Evolutionary conservation across 163 green algal genomes (phyloP).

Genomic region (Chloroidium sp.): DNA sequence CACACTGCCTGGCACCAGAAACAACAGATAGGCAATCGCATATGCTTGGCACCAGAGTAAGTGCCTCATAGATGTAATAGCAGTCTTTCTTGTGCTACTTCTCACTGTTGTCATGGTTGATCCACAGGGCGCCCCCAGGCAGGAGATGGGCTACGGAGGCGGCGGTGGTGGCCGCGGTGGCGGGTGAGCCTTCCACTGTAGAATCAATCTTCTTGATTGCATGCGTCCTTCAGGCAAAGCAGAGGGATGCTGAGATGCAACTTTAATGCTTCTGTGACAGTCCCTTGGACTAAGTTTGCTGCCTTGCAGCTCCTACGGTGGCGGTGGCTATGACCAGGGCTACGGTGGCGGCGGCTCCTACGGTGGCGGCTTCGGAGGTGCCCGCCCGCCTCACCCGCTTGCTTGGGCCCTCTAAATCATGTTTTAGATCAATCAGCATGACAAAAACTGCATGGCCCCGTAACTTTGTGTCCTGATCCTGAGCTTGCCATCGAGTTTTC

Average conservation of each 20-base stretch:
- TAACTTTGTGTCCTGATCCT: too few species aligned
- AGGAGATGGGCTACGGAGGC: neutral
- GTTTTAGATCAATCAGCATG: too few species aligned
- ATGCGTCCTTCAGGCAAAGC: neutral
- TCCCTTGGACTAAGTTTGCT: neutral
- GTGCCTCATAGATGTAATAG: too few species aligned
- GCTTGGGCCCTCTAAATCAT: too few species aligned
- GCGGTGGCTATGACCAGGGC: neutral
- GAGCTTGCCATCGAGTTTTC: too few species aligned
- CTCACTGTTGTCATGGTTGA: neutral
- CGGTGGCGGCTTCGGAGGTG: neutral
- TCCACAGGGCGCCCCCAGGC: conserved; percentile 2
- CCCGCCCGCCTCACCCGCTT: too few species aligned
- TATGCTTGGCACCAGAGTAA: too few species aligned
- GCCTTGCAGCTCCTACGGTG: conserved; percentile 1
- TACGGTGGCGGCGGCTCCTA: neutral
- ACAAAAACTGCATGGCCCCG: too few species aligned
- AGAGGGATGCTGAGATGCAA: too few species aligned
- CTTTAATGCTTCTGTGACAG: too few species aligned
- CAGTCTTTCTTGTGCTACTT: neutral
- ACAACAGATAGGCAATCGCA: neutral
- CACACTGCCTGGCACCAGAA: neutral
- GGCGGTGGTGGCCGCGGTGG: neutral
- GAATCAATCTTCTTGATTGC: too few species aligned
- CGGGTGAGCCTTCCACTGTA: neutral